Percentiles rank a stretch among this genome's conserved stretches.
Conservation (phyloP, 2,329 filamentous ascomycete genomes). For the Fonsecaea pedrosoi region DNA sequence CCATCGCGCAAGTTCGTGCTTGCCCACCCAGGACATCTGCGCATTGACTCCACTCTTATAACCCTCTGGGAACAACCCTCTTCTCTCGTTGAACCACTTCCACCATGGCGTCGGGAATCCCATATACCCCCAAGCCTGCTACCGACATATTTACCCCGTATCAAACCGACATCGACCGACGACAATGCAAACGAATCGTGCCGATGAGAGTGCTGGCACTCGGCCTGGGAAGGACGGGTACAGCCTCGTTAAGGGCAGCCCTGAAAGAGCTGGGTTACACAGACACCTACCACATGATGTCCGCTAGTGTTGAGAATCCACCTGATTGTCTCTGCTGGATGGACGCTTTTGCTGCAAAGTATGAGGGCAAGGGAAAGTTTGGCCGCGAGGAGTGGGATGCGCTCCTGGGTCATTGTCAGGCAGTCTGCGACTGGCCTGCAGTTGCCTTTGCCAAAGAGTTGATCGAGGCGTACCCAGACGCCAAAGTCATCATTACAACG, state of each 20-base stretch:
- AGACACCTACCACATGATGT: slow-evolving; percentile 74
- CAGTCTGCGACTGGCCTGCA: slow-evolving; percentile 73
- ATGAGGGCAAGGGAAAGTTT: slow-evolving; percentile 67
- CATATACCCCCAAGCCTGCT: slow-evolving; percentile 48
- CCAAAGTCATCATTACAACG: slow-evolving; percentile 72
- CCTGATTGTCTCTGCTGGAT: slow-evolving; percentile 73
- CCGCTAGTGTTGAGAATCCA: slow-evolving; percentile 70
- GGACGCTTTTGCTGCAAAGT: slow-evolving; percentile 70
- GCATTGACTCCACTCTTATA: background rate
- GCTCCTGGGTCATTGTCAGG: slow-evolving; percentile 68
- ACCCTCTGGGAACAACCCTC: slow-evolving; percentile 5
- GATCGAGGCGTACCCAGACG: slow-evolving; percentile 73
- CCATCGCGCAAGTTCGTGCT: background rate
- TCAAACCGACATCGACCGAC: slow-evolving; percentile 72
- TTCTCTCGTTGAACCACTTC: slow-evolving; percentile 9
- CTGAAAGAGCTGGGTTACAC: slow-evolving; percentile 70
- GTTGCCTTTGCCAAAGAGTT: slow-evolving; percentile 73
- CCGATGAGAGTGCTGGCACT: slow-evolving; percentile 76
- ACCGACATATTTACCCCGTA: slow-evolving; percentile 60
- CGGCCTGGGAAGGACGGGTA: slow-evolving; percentile 73
- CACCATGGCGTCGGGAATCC: slow-evolving; percentile 40
- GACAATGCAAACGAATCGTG: slow-evolving; percentile 68
- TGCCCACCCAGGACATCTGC: background rate
- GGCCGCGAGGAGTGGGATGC: slow-evolving; percentile 73
- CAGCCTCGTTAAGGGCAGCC: slow-evolving; percentile 70